A percentile compares a stretch with the other conserved stretches of the same genome.
Conservation (phyloP, 2,329 filamentous ascomycete genomes). For the Geoglossum cookeanum region DNA sequence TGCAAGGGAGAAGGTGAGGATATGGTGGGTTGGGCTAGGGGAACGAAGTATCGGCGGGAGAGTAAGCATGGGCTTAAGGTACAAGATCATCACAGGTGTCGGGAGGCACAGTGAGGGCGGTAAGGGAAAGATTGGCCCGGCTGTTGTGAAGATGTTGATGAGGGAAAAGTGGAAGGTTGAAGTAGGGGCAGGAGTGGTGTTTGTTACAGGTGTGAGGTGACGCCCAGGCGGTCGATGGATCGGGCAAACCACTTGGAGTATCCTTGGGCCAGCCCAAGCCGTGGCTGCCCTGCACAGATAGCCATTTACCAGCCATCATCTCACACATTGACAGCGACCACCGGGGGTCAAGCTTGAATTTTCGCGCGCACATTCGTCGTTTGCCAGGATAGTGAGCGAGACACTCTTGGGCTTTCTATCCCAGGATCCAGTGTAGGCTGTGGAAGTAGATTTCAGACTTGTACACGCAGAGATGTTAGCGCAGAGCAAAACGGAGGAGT, state of each 20-base stretch:
- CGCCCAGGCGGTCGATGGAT: neutral
- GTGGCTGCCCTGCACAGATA: too few relatives aligned
- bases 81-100: slow-evolving; percentile 61
- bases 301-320: too few relatives aligned
- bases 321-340: too few relatives aligned
- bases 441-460: too few relatives aligned
- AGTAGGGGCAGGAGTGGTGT: slow-evolving; percentile 48
- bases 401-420: too few relatives aligned
- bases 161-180: slow-evolving; percentile 71
- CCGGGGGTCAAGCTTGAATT: too few relatives aligned
- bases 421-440: too few relatives aligned
- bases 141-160: slow-evolving; percentile 57
- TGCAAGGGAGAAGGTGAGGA: slow-evolving; percentile 41
- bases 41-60: slow-evolving; percentile 35
- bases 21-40: slow-evolving; percentile 61
- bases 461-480: too few relatives aligned
- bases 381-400: too few relatives aligned
- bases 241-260: neutral
- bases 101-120: slow-evolving; percentile 65
- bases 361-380: too few relatives aligned
- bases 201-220: slow-evolving; percentile 39
- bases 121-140: slow-evolving; percentile 54
- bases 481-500: too few relatives aligned
- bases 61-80: slow-evolving; percentile 28
- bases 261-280: neutral